Evolutionary conservation across 768 basidiomycete species (phyloP).

Genomic region (Trametes maxima): DNA sequence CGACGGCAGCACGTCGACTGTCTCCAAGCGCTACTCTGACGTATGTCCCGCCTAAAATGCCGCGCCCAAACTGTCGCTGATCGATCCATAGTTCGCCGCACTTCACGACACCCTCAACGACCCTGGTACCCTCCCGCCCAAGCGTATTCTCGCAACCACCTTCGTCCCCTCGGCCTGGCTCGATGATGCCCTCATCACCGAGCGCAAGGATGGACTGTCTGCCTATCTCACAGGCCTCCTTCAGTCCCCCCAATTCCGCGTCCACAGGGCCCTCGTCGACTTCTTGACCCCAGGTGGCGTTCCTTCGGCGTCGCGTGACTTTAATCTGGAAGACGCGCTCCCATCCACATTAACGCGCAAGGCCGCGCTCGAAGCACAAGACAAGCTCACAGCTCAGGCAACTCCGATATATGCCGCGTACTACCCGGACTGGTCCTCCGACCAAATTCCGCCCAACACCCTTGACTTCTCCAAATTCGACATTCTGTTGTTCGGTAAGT

Average conservation of each 20-base stretch:
- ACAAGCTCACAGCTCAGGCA: slow-evolving; percentile 30
- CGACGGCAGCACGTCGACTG: slow-evolving; percentile 36
- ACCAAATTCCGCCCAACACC: slow-evolving; percentile 52
- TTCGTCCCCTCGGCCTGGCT: slow-evolving; percentile 57
- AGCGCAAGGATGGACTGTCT: slow-evolving; percentile 51
- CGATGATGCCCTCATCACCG: slow-evolving; percentile 52
- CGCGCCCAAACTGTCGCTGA: neutral
- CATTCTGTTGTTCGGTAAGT: slow-evolving; percentile 63
- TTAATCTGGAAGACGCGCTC: slow-evolving; percentile 48
- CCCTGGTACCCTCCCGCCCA: slow-evolving; percentile 48
- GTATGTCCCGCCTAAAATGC: slow-evolving; percentile 30
- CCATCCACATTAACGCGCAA: slow-evolving; percentile 49
- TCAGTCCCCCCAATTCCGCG: slow-evolving; percentile 39
- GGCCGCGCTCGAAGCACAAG: slow-evolving; percentile 32
- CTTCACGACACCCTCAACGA: slow-evolving; percentile 47
- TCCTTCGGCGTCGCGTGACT: slow-evolving; percentile 27
- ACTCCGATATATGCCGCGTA: slow-evolving; percentile 46
- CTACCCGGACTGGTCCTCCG: slow-evolving; percentile 54
- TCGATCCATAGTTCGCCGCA: slow-evolving; percentile 37
- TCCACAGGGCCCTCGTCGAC: slow-evolving; percentile 37
- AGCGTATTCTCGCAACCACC: slow-evolving; percentile 49
- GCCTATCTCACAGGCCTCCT: slow-evolving; percentile 46
- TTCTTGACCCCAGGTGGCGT: slow-evolving; percentile 41
- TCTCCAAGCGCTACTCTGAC: slow-evolving; percentile 48
- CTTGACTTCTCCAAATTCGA: slow-evolving; percentile 69